Evolutionary conservation across 768 basidiomycete species (phyloP), one percentile per base, ranked within the genome.

Genomic region (Dioszegia hungarica): DNA sequence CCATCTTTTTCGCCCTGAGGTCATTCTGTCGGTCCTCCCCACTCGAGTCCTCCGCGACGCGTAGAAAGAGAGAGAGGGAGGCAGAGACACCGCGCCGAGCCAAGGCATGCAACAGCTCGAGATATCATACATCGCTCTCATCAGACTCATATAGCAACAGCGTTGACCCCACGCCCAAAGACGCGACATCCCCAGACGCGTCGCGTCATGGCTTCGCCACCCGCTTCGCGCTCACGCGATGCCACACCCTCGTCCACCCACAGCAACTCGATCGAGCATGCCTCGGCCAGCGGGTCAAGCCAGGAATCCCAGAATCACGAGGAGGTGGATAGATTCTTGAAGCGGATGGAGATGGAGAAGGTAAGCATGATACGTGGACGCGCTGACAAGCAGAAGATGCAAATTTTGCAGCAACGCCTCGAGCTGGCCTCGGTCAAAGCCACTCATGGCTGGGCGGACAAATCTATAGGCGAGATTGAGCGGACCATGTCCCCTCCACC

Each of bases 281-380:
- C 40, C 24, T 60, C 57, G 34, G 57, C 41, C 17, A 56, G 46
- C 29, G 58, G 44, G 19, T 56, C 55, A 10, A 50, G 53, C 37
- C 40, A 28, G 29, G 49, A 38, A 3, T 10, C 36, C 17, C 29
- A n/a, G 6, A 36, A 31, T 15, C 61, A 61, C 17, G 64, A 47
- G 11, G 67, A 69, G 60, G 58, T 65, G 39, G 66, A 73, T 15
- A 59, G 57, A 31, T 68, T 73, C 38, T 33, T 62, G 52, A 70
- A 64, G 45, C 49, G 62, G 33, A 61, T 70, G 62, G 71, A 73
- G n/a, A 67, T 73, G 64, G 71, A 73, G 44, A 67, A 73, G 65
- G 70, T 72, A 52, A 31, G 70, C 66, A n/a, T 5, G n/a, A n/a
- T 17, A 10, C 3, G 11, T 33, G 8, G 11, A 31, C 6, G 6